phyloP scores from a whole-genome alignment of 495 filamentous ascomycete genomes.

The Hypoxylon lienhwacheense region DNA sequence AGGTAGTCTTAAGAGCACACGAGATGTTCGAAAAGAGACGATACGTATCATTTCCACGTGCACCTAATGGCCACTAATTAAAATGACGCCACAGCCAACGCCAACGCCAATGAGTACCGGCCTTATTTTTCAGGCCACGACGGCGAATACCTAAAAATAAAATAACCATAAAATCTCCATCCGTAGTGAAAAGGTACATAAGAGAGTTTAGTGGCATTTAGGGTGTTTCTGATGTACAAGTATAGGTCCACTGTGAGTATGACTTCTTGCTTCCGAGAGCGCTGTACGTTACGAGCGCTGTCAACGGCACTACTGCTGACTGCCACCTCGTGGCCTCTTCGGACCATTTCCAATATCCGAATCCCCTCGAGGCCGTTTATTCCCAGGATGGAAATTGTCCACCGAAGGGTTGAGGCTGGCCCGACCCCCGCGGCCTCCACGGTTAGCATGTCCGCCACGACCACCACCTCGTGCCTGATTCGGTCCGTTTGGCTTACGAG shows the following conservation, averaged over 20 bases:
- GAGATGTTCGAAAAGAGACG: conserved; percentile 19
- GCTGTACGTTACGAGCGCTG: neutral
- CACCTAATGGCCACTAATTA: neutral
- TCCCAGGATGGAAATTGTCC: conserved; percentile 66
- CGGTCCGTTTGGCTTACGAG: conserved; percentile 34
- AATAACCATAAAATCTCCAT: neutral
- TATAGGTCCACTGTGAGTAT: conserved; percentile 2
- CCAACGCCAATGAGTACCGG: conserved; percentile 21
- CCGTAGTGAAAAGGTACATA: neutral
- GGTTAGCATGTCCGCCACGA: conserved; percentile 35
- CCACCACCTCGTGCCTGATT: conserved; percentile 33
- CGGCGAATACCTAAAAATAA: neutral
- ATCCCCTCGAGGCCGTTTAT: conserved; percentile 67
- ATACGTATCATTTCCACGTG: conserved; percentile 20
- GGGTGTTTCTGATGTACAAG: neutral
- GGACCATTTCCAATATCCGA: conserved; percentile 50
- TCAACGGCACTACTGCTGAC: conserved; percentile 15
- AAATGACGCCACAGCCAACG: conserved; percentile 13
- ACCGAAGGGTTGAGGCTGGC: conserved; percentile 51
- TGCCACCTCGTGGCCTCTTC: conserved; percentile 41
- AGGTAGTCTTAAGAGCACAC: neutral
- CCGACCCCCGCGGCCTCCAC: conserved; percentile 46
- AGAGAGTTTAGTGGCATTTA: neutral
- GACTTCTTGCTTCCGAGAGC: neutral
- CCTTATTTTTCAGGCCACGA: conserved; percentile 5